phyloP scores from a whole-genome alignment of 2,329 filamentous ascomycete genomes.

The Colletotrichum sp. region DNA sequence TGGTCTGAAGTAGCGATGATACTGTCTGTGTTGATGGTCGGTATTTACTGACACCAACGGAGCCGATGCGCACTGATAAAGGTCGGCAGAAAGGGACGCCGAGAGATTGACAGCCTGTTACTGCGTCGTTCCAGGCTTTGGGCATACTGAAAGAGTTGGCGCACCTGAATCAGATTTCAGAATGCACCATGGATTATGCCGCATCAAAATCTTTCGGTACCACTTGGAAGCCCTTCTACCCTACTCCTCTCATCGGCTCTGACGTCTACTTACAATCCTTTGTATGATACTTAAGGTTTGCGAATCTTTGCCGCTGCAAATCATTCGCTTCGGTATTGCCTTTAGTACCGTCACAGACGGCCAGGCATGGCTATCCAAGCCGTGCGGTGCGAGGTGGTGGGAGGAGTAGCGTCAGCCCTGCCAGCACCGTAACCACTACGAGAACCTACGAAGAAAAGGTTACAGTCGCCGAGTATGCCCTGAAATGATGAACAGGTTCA shows the following conservation, averaged over 20 bases:
- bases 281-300: accelerated
- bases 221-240: not conserved
- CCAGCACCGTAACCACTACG: not conserved
- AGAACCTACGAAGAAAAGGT: not conserved
- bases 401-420: not conserved
- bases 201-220: not conserved
- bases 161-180: not conserved
- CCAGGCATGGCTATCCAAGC: not conserved
- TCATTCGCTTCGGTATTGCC: accelerated
- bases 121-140: not conserved
- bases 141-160: not conserved
- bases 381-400: not conserved
- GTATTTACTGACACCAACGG: not conserved
- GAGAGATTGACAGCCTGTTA: not conserved
- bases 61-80: not conserved
- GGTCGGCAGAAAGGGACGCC: not conserved
- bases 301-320: not conserved
- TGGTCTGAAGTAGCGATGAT: not conserved
- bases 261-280: not conserved
- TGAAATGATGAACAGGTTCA: accelerated
- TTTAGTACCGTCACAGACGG: not conserved
- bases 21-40: not conserved
- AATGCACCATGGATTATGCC: not conserved
- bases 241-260: not conserved
- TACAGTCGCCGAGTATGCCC: not conserved